Percentiles rank a stretch among this genome's conserved stretches.
Evolutionary conservation across 23 red algal genomes (phyloP).

Genomic region (Chondrus crispus): DNA sequence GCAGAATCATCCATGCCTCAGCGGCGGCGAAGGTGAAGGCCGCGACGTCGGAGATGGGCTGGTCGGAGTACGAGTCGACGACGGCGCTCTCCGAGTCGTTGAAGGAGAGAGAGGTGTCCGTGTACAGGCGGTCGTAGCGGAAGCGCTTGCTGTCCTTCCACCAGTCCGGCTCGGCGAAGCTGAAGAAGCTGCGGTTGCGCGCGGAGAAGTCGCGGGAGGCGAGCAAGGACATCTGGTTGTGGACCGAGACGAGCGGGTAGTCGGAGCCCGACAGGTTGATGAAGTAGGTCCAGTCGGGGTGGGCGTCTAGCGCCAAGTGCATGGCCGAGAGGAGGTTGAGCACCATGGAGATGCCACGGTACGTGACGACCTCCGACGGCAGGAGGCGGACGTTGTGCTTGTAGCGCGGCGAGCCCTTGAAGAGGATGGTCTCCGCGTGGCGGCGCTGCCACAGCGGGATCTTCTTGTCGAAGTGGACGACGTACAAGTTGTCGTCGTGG

Average conservation of each 20-base stretch:
- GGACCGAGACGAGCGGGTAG: constrained; percentile 70
- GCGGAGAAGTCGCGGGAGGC: constrained; percentile 3
- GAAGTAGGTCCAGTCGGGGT: constrained; percentile 63
- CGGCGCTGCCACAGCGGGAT: constrained; percentile 64
- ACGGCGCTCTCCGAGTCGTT: constrained; percentile 32
- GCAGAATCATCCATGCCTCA: constrained; percentile 81
- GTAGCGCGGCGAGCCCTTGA: constrained; percentile 11
- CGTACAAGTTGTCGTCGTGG: constrained; percentile 65
- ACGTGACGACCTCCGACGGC: constrained; percentile 72
- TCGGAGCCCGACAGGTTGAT: constrained; percentile 82
- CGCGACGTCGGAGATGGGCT: constrained; percentile 43
- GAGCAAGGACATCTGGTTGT: constrained; percentile 31
- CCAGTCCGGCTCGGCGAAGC: constrained; percentile 2
- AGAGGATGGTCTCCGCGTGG: constrained; percentile 22
- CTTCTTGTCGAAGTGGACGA: constrained; percentile 84
- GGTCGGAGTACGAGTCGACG: constrained; percentile 47
- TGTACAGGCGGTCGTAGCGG: constrained; percentile 62
- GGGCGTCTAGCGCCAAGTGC: constrained; percentile 7
- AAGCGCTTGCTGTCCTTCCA: constrained; percentile 48
- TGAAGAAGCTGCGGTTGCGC: constrained; percentile 59
- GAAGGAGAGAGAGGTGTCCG: constrained; percentile 62
- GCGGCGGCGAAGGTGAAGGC: constrained; percentile 67
- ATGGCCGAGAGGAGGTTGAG: constrained; percentile 77
- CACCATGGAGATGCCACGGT: constrained; percentile 78
- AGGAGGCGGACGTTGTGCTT: constrained; percentile 63